Conservation (phyloP, 192 early-diverging fungal genomes). For the Coemansia biformis region DNA sequence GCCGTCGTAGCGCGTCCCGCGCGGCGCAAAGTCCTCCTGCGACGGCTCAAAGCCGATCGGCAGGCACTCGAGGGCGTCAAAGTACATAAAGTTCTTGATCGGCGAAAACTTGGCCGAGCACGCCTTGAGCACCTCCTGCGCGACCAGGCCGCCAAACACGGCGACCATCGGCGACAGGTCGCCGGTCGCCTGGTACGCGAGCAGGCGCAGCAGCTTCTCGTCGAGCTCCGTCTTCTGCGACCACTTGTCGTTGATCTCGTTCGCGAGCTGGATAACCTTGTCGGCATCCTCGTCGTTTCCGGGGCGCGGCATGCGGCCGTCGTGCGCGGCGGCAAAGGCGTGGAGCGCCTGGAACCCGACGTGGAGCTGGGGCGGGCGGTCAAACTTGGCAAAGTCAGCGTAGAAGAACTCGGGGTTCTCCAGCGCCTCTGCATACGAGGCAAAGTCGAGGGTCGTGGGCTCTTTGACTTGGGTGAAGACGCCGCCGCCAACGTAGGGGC, state of each 20-base stretch:
- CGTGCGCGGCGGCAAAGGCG: constrained; percentile 57
- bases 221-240: constrained; percentile 73
- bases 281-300: constrained; percentile 79
- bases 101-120: constrained; percentile 95
- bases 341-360: constrained; percentile 95
- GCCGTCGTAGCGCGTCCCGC: constrained; percentile 89
- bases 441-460: constrained; percentile 78
- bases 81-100: constrained; percentile 88
- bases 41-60: constrained; percentile 60
- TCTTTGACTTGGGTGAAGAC: constrained; percentile 95
- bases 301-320: constrained; percentile 75
- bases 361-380: constrained; percentile 89
- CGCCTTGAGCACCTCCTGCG: constrained; percentile 99
- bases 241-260: constrained; percentile 64
- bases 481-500: constrained; percentile 76
- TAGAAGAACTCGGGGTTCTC: constrained; percentile 75
- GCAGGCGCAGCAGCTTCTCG: constrained; percentile 80
- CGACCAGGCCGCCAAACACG: constrained; percentile 92
- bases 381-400: constrained; percentile 97
- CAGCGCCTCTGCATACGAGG: constrained; percentile 68
- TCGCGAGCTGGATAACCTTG: constrained; percentile 69
- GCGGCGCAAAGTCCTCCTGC: constrained; percentile 72
- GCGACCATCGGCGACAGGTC: constrained; percentile 93
- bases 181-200: constrained; percentile 83
- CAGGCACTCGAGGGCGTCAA: constrained; percentile 95